Evolutionary conservation across 139 green algal species (phyloP).

Genomic region (Closterium sp.): DNA sequence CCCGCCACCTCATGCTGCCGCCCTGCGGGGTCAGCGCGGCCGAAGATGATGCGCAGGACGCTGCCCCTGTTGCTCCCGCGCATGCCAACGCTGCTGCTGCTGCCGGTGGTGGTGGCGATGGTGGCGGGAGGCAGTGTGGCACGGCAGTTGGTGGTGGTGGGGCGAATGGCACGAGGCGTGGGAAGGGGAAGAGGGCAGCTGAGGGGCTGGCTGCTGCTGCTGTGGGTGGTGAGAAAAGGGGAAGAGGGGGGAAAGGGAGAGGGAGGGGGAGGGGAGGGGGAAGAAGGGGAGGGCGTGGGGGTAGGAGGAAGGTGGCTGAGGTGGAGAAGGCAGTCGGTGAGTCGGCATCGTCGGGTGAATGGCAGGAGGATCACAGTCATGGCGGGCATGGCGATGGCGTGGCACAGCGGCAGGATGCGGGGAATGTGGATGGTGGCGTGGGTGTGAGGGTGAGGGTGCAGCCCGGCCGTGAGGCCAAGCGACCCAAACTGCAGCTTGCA

Average conservation of each 20-base stretch:
- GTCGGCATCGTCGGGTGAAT: not conserved
- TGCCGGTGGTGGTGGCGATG: not conserved
- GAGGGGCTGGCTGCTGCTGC: not conserved
- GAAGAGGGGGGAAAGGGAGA: not conserved
- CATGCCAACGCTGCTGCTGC: not conserved
- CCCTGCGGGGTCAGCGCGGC: not conserved
- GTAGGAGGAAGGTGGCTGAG: not conserved
- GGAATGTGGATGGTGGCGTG: not conserved
- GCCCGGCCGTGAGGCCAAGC: not conserved
- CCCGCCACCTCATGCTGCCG: constrained; percentile 35
- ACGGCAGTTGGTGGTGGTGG: not conserved
- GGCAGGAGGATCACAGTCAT: not conserved
- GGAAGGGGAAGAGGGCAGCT: not conserved
- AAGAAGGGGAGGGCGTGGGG: constrained; percentile 3
- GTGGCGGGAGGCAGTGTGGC: not conserved
- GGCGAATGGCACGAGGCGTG: not conserved
- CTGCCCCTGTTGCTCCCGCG: not conserved
- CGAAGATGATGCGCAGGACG: not conserved
- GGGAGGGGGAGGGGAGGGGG: not conserved
- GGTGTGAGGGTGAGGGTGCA: not conserved
- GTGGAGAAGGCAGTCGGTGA: not conserved
- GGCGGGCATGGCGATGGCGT: not conserved
- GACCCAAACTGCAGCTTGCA: not conserved
- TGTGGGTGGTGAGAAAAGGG: not conserved
- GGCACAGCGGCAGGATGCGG: not conserved